Base-by-base conservation (phyloP, 371 early-diverging fungal genomes). In the Saksenaea oblongispora region DNA sequence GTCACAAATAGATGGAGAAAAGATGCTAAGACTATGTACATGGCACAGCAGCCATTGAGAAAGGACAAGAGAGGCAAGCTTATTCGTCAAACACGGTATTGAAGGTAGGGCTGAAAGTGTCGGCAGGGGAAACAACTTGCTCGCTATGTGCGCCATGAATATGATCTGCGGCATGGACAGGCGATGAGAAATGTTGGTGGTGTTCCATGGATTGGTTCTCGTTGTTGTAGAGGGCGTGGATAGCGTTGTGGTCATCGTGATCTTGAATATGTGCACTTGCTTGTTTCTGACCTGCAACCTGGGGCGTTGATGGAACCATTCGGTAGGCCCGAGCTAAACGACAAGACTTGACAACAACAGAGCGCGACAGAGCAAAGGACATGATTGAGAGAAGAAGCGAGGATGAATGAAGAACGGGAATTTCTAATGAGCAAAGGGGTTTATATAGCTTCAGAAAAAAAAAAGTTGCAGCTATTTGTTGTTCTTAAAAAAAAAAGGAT, bases 71-170 rank as follows among this genome's bases (percentile, higher is more conserved):
- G 51, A 5, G 22, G 22, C 17, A 22, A 17, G 22, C n/a, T 47
- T 60, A 72, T 55, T 72, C 72, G 27, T 72, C 72, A 63, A 72
- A 72, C 13, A 67, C 72, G 31, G 72, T 68, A 44, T 72, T 72
- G 39, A 72, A 58, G 14, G 58, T 59, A 34, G 72, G 68, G 27
- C 63, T 62, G 53, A 71, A 67, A 11, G 56, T 34, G 35, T 71
- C 71, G 15, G 39, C 51, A 1, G 44, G 22, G 22, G 51, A n/a
- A n/a, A 26, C 42, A 14, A 41, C 22, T 10, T 47, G 51, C 22
- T 47, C 51, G n/a, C 22, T 22, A 22, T 59, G 34, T 4, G n/a
- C 17, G 22, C 34, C 41, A 44, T 63, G 58, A 5, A 11, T 26
- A 27, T 66, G 51, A 47, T 47, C 51, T 22, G 27, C 51, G 17